Percentiles rank a stretch among this genome's conserved stretches.
Evolutionary conservation across 257 asterid genomes (phyloP).

Genomic region (Lantana camara): DNA sequence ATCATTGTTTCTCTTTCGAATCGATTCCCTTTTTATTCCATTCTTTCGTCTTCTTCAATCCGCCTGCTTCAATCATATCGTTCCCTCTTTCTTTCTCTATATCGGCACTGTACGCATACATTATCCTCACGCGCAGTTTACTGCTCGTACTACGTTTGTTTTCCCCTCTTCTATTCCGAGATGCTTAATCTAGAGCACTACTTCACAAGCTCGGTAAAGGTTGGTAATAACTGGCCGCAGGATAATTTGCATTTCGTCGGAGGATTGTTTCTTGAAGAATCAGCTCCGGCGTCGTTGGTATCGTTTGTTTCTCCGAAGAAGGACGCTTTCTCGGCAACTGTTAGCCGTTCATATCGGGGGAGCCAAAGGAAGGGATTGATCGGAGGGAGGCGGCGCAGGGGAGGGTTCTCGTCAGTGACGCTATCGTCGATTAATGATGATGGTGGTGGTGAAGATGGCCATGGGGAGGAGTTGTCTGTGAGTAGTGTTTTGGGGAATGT

Average conservation of each 20-base stretch:
- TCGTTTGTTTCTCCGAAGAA: conserved; percentile 45
- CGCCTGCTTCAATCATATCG: not conserved
- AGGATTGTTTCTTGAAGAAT: conserved; percentile 76
- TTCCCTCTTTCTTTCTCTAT: conserved; percentile 4
- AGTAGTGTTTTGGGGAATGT: conserved; percentile 56
- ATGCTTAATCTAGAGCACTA: conserved; percentile 55
- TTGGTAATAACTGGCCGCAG: conserved; percentile 30
- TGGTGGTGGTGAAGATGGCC: conserved; percentile 44
- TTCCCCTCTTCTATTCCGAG: conserved; percentile 12
- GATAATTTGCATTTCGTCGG: conserved; percentile 38
- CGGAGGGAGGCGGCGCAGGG: conserved; percentile 39
- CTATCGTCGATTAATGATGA: conserved; percentile 58
- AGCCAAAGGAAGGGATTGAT: conserved; percentile 41
- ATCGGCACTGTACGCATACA: conserved; percentile 8
- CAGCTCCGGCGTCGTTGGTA: conserved; percentile 59
- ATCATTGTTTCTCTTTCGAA: conserved; percentile 32
- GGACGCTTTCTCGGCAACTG: conserved; percentile 26
- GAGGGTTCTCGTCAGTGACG: conserved; percentile 63
- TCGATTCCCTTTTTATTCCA: conserved; percentile 37
- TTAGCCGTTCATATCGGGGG: conserved; percentile 40
- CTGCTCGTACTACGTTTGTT: not conserved
- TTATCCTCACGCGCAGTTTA: conserved; percentile 7
- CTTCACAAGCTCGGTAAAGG: conserved; percentile 35
- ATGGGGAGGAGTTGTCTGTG: conserved; percentile 28
- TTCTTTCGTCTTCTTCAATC: conserved; percentile 32